Percentiles rank a stretch among this genome's conserved stretches.
Evolutionary conservation across 768 basidiomycete species (phyloP).

Genomic region (Cystobasidium onofrii): DNA sequence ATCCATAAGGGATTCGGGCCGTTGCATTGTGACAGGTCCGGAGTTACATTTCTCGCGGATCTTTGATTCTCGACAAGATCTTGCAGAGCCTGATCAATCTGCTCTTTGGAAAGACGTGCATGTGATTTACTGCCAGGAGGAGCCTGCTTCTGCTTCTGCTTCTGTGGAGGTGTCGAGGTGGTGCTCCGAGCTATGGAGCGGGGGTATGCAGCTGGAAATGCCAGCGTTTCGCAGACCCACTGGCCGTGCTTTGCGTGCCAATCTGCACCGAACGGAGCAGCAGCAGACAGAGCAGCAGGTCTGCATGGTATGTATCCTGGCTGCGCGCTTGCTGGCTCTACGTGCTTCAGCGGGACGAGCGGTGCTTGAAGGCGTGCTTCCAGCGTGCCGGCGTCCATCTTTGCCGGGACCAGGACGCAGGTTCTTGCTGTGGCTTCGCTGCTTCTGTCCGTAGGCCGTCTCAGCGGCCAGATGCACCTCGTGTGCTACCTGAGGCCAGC

Average conservation of each 20-base stretch:
- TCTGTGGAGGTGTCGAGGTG: neutral
- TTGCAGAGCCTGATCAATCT: neutral
- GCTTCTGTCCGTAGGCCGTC: too few species aligned
- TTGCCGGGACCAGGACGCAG: neutral
- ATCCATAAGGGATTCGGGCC: slow-evolving; percentile 5
- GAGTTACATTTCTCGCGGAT: neutral
- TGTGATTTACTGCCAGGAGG: neutral
- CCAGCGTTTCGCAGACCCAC: neutral
- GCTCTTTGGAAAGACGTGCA: neutral
- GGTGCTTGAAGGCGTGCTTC: slow-evolving; percentile 13
- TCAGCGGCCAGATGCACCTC: too few species aligned
- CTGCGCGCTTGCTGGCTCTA: neutral
- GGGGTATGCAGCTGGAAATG: slow-evolving; percentile 23
- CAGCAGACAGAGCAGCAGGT: slow-evolving; percentile 2
- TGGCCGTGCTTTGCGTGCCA: slow-evolving; percentile 3
- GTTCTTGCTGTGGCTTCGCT: too few species aligned
- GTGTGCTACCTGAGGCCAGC: too few species aligned
- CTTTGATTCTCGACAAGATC: neutral
- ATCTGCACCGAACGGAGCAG: slow-evolving; percentile 4
- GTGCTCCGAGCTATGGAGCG: slow-evolving; percentile 9
- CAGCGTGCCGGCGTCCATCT: neutral
- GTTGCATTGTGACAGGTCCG: neutral
- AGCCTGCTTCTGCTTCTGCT: neutral
- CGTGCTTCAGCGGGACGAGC: neutral
- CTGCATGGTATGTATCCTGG: neutral